Evolutionary conservation across 2,329 filamentous ascomycete species (phyloP), one percentile per base, ranked within the genome.

Genomic region (Monosporascus sp.): DNA sequence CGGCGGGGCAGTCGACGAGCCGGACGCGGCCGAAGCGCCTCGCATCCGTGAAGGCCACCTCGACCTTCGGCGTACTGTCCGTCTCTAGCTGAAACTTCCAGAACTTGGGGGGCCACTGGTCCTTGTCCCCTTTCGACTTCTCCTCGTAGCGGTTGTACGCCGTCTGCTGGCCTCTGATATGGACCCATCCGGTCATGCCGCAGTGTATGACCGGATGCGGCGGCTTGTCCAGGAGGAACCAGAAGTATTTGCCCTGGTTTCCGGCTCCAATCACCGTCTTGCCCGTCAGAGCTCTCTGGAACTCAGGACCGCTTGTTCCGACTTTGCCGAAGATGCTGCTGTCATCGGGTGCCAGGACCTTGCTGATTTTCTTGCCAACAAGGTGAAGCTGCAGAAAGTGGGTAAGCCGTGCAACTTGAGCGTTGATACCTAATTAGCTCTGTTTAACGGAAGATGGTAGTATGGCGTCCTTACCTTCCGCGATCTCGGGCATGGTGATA

Each of bases 211-310:
- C 83, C 0, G 89, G 82, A 70, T 97, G 94, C 1, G 93, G 92
- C 11, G 90, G 81, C 9, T 81, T 88, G 38, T 90, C 85, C 22
- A 97, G 77, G 78, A 74, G 72, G 36, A 75, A 82, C 84, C 94
- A 99, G 69, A 99, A 97, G 67, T 97, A 97, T 79, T 97, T 99
- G 9, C 94, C 94, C 68, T 97, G 94, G 54, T 88, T 90, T 4
- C 88, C 89, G 4, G 88, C 89, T 51, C 76, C 78, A 8, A 82
- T 54, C 3, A 84, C 83, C 65, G 84, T 90, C 64, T 88, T 93
- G 5, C 90, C 90, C 3, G 79, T 79, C 65, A 97, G 76, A 1
- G 87, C 84, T 51, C 82, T 79, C 61, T 89, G 77, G 57, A 99
- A 91, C 31, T 86, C 87, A 0, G 81, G 70, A 1, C 86, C 89